Evolutionary conservation across 73 alveolate genomes (phyloP).

Genomic region (Tetrahymena malaccensis): DNA sequence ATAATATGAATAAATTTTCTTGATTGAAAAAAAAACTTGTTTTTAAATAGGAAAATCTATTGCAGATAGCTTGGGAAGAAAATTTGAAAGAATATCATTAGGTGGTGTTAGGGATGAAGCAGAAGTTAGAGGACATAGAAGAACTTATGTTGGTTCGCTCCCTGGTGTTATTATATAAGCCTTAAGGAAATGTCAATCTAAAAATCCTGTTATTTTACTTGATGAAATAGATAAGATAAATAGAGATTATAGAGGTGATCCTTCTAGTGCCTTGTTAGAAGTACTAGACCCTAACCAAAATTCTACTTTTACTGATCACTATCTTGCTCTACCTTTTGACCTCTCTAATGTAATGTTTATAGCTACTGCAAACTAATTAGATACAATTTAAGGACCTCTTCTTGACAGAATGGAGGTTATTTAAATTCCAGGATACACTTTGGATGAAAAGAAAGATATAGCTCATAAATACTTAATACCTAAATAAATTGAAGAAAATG

Average conservation of each 20-base stretch:
- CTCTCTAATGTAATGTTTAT: slow-evolving; percentile 68
- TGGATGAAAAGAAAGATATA: slow-evolving; percentile 77
- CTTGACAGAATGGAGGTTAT: slow-evolving; percentile 92
- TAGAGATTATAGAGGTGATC: slow-evolving; percentile 84
- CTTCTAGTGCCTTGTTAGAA: slow-evolving; percentile 89
- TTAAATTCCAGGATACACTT: slow-evolving; percentile 75
- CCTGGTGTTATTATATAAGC: slow-evolving; percentile 90
- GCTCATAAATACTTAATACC: slow-evolving; percentile 80
- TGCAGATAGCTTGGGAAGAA: slow-evolving; percentile 84
- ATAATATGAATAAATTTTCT: too few relatives aligned
- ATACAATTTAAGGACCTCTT: slow-evolving; percentile 78
- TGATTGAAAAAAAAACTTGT: not conserved
- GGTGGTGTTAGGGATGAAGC: slow-evolving; percentile 96
- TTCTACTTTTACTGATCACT: slow-evolving; percentile 81
- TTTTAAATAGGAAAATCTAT: slow-evolving; percentile 50
- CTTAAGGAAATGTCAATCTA: slow-evolving; percentile 57
- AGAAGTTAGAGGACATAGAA: slow-evolving; percentile 90
- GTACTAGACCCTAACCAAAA: slow-evolving; percentile 89
- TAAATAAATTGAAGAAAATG: slow-evolving; percentile 72
- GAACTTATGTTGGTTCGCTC: slow-evolving; percentile 91
- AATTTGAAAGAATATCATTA: slow-evolving; percentile 81
- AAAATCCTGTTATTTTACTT: slow-evolving; percentile 88
- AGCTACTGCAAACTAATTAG: slow-evolving; percentile 81
- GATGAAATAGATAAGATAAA: slow-evolving; percentile 93
- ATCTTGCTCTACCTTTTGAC: slow-evolving; percentile 70